Evolutionary conservation across 2,329 filamentous ascomycete species (phyloP).

Genomic region (Mariannaea sp.): DNA sequence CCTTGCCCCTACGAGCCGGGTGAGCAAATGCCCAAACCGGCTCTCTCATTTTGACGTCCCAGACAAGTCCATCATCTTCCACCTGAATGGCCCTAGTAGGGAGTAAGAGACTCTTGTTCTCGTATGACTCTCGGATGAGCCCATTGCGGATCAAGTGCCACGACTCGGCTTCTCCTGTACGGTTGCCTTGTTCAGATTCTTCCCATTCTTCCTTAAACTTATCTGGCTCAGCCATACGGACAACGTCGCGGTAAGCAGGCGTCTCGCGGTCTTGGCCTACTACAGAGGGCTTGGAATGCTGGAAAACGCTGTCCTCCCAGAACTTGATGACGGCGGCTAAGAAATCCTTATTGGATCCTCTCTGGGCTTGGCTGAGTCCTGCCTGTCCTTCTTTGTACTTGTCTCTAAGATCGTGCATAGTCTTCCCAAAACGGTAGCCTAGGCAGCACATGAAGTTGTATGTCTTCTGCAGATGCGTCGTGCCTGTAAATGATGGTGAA

Average conservation of each 20-base stretch:
- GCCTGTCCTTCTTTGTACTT: constrained; percentile 13
- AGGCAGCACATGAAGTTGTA: constrained; percentile 36
- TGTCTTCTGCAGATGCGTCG: constrained; percentile 14
- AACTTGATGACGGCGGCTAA: constrained; percentile 16
- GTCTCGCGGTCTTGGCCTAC: constrained; percentile 16
- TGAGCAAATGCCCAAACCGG: constrained; percentile 41
- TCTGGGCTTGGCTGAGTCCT: constrained; percentile 17
- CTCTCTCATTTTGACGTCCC: constrained; percentile 35
- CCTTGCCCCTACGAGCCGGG: constrained; percentile 25
- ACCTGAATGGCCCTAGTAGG: constrained; percentile 40
- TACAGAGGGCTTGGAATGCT: constrained; percentile 24
- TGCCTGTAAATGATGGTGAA: no score
- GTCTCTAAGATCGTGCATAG: constrained; percentile 29
- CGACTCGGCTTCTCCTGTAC: constrained; percentile 26
- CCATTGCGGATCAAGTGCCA: constrained; percentile 41
- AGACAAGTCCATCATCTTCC: constrained; percentile 23
- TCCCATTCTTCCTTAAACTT: constrained; percentile 15
- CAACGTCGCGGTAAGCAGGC: constrained; percentile 37
- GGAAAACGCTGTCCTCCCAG: constrained; percentile 26
- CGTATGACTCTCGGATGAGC: constrained; percentile 50
- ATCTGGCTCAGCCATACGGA: constrained; percentile 41
- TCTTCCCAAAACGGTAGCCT: constrained; percentile 48
- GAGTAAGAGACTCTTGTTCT: constrained; percentile 50
- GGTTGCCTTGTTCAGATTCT: constrained; percentile 9
- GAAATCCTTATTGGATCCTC: constrained; percentile 19